These are phyloP conservation scores for Cercospora sp. DNA, from an alignment of 2,329 filamentous ascomycete species.

Conservation along the genomic window DNA sequence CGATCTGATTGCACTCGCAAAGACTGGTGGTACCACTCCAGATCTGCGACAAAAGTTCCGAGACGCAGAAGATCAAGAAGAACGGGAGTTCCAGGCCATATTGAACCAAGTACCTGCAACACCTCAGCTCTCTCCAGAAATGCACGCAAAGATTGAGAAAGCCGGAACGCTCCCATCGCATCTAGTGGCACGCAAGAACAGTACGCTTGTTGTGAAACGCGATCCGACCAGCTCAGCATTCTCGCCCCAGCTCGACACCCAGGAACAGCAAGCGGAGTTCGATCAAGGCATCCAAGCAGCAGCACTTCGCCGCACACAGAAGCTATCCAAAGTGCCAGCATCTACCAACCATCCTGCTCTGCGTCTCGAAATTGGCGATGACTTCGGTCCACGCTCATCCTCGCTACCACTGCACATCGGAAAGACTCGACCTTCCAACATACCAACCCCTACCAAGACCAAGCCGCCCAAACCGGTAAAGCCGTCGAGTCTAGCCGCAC, in stretches of 20 bases:
- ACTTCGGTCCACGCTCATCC: not conserved
- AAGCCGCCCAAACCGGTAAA: constrained; percentile 11
- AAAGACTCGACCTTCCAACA: constrained; percentile 7
- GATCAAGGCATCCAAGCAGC: constrained; percentile 7
- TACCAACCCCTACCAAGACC: constrained; percentile 16
- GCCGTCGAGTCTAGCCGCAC: not conserved
- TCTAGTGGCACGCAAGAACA: not conserved
- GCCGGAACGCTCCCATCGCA: not conserved
- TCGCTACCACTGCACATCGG: not conserved
- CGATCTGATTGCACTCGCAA: constrained; percentile 14
- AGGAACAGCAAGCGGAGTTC: constrained; percentile 8
- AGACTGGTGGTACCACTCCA: constrained; percentile 4
- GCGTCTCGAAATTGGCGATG: not conserved
- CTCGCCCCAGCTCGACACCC: constrained; percentile 8
- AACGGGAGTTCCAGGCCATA: not conserved
- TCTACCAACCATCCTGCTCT: constrained; percentile 10
- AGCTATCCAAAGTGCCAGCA: constrained; percentile 6
- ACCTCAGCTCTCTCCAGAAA: not conserved
- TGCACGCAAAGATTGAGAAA: constrained; percentile 1
- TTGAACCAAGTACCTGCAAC: not conserved
- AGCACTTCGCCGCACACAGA: constrained; percentile 7
- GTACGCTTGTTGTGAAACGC: constrained; percentile 2
- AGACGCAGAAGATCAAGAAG: not conserved
- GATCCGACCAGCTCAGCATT: not conserved
- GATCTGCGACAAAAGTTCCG: constrained; percentile 1